Base-by-base conservation (phyloP, 2,329 filamentous ascomycete genomes). In the Gaeumannomyces sp. region DNA sequence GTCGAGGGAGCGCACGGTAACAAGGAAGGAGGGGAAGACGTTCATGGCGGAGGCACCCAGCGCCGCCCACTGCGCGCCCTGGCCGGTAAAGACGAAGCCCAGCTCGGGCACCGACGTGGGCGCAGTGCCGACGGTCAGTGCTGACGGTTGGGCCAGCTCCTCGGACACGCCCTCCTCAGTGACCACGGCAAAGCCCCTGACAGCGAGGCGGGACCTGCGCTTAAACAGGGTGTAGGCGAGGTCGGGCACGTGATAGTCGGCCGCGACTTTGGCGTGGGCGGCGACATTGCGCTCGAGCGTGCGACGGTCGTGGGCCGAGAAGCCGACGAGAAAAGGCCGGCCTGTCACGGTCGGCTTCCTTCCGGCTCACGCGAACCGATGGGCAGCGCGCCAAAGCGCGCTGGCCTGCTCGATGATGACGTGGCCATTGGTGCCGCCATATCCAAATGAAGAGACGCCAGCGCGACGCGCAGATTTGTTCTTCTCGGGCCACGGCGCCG, bases 361-460 rank as follows among this genome's bases (percentile, higher is more conserved):
- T 11, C 33, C 33, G 33, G 33, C 33, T 35, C 33, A 35, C 33
- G 33, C 33, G 11, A 14, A 4, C 33, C 33, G 11, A 35, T 35
- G 11, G 11, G 33, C 33, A 35, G 14, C 33, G 33, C 11, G 33
- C 33, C 33, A 35, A 13, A 14, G 33, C 33, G 33, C 33, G 33
- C 33, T 35, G 33, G 33, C 11, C 33, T 35, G 33, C 33, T 85
- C 82, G 60, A 85, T 67, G 53, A 84, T 79, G 1, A 80, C 76
- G 67, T 86, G 83, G 1, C 78, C 80, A 62, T 85, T 85, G 7
- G 83, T 83, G 57, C 84, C 84, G 1, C 84, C 84, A 68, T 82
- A 86, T 2, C 84, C 84, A 68, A 86, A 86, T 65, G 80, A 83
- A 69, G 85, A 85, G 67, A 86, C 76, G 65, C 80, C 83, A 58